A percentile compares a stretch with the other conserved stretches of the same genome.
These are phyloP conservation scores for Beta macrorhiza DNA, from an alignment of 179 eudicot genomes.

Conservation along the genomic window DNA sequence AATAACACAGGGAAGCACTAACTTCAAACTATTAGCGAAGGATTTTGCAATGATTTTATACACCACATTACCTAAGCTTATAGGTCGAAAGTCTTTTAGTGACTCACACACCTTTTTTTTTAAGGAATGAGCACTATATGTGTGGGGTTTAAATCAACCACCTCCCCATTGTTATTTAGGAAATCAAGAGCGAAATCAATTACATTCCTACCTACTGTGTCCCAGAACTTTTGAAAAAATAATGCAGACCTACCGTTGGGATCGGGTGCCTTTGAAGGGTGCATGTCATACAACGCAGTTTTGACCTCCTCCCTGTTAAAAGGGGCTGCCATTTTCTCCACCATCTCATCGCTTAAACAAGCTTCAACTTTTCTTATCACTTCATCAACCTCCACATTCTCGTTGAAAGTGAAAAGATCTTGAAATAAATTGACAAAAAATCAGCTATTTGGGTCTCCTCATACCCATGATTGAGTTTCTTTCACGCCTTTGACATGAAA, in stretches of 20 bases:
- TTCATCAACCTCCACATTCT: background rate
- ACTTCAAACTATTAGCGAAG: background rate
- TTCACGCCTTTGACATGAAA: background rate
- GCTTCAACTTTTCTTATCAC: background rate
- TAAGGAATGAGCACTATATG: background rate
- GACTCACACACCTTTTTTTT: background rate
- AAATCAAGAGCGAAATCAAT: background rate
- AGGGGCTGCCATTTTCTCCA: background rate
- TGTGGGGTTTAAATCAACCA: background rate
- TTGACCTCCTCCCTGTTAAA: background rate
- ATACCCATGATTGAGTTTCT: background rate
- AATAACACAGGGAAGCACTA: background rate
- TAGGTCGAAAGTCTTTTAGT: background rate
- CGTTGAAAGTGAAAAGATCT: no score
- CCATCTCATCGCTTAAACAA: background rate
- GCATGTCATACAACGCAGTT: background rate
- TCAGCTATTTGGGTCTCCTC: background rate
- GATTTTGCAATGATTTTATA: background rate
- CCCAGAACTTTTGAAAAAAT: background rate
- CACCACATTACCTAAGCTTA: background rate
- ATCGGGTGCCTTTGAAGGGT: background rate
- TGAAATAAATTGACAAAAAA: background rate
- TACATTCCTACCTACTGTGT: background rate
- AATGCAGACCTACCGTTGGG: background rate
- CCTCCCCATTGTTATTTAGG: background rate